Percentiles rank a stretch among this genome's conserved stretches.
phyloP scores from a whole-genome alignment of 352 stramenopile species.

The Pythium periplocum region DNA sequence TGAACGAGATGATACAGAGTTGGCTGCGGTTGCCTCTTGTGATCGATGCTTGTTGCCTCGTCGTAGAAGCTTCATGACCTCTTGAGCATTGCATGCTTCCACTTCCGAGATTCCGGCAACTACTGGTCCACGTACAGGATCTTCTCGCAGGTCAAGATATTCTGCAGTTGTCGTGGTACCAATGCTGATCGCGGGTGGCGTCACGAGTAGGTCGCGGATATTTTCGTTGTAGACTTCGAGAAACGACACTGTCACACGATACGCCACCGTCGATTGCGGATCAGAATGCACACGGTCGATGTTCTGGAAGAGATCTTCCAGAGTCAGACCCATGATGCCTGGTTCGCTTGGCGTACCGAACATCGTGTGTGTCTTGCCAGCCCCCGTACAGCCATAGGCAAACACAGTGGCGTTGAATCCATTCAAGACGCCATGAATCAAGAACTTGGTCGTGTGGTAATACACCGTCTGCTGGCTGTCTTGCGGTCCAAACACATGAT shows the following conservation, averaged over 20 bases:
- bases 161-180: constrained; percentile 10
- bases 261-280: constrained; percentile 26
- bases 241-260: constrained; percentile 82
- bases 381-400: constrained; percentile 85
- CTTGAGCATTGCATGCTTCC: constrained; percentile 58
- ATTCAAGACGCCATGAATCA: constrained; percentile 86
- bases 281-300: constrained; percentile 39
- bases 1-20: constrained; percentile 83
- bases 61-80: constrained; percentile 86
- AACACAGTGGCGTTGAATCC: constrained; percentile 92
- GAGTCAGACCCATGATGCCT: constrained; percentile 86
- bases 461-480: constrained; percentile 82
- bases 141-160: constrained; percentile 79
- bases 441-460: constrained; percentile 79
- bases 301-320: constrained; percentile 81
- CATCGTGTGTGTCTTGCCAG: constrained; percentile 92
- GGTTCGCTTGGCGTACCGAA: constrained; percentile 74
- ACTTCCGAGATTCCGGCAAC: constrained; percentile 87
- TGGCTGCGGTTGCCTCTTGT: constrained; percentile 85
- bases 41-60: constrained; percentile 84
- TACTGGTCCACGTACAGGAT: constrained; percentile 77
- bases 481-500: constrained; percentile 76
- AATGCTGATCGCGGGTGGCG: constrained; percentile 6
- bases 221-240: constrained; percentile 93
- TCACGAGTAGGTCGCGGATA: constrained; percentile 84